Conservation (phyloP, 2,329 filamentous ascomycete species). For the Raffaelea arxii region DNA sequence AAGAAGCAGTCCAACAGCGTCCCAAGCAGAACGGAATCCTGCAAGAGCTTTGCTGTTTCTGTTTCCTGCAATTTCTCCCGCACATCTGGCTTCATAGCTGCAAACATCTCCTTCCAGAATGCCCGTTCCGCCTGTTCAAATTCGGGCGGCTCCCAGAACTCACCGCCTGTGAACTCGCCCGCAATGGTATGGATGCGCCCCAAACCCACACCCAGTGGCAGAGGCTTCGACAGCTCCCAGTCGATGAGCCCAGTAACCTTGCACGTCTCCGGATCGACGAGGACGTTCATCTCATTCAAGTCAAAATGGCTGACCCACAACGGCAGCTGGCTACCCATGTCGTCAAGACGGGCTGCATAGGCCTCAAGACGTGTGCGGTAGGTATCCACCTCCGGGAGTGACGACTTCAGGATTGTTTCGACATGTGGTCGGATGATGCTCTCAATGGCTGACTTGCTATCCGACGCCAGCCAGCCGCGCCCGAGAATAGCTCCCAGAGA, state of each 20-base stretch:
- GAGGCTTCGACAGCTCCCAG: constrained; percentile 11
- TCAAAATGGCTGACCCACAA: constrained; percentile 15
- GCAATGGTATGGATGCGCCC: constrained; percentile 17
- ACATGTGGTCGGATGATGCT: constrained; percentile 13
- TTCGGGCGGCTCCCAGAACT: constrained; percentile 18
- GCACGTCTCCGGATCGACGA: constrained; percentile 14
- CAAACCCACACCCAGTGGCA: constrained; percentile 8
- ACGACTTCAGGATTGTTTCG: constrained; percentile 14
- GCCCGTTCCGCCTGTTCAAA: constrained; percentile 17
- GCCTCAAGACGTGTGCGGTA: constrained; percentile 4
- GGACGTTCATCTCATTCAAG: constrained; percentile 15
- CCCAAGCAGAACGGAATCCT: constrained; percentile 19
- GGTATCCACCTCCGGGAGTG: constrained; percentile 13
- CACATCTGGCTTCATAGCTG: no score
- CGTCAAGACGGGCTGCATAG: constrained; percentile 10
- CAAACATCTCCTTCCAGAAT: constrained; percentile 18
- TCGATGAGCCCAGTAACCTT: constrained; percentile 13
- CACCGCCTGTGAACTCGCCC: constrained; percentile 15
- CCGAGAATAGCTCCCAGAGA: constrained; percentile 15
- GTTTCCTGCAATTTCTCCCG: no score
- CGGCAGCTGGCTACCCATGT: constrained; percentile 5
- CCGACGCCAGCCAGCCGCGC: constrained; percentile 14
- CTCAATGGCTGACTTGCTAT: constrained; percentile 12
- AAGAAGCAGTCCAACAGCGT: constrained; percentile 17
- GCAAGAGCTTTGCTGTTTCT: constrained; percentile 17